phyloP scores from a whole-genome alignment of 164 flowering plant species.

The Aristolochia fimbriata region DNA sequence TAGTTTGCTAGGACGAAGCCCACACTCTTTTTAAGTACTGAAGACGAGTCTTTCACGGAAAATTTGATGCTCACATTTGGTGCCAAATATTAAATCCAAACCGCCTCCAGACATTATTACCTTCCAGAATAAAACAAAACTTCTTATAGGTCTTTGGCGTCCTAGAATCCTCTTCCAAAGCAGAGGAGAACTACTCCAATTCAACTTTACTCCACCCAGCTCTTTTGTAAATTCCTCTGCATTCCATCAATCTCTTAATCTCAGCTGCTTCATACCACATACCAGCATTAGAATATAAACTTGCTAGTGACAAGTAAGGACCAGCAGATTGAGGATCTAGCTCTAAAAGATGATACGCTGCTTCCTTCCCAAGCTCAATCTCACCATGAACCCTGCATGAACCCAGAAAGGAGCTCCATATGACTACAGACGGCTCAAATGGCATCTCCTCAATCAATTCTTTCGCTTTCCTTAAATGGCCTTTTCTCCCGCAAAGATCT shows the following conservation, averaged over 20 bases:
- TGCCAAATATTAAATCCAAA: no score
- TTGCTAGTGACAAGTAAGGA: slow-evolving; percentile 29
- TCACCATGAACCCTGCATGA: slow-evolving; percentile 34
- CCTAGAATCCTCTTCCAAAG: no score
- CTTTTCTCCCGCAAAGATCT: slow-evolving; percentile 39
- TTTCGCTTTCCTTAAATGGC: slow-evolving; percentile 35
- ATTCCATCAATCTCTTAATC: slow-evolving; percentile 24
- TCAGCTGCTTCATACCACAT: slow-evolving; percentile 28
- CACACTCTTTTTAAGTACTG: no score
- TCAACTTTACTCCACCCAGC: slow-evolving; percentile 44
- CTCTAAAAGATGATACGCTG: slow-evolving; percentile 23
- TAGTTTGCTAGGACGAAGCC: no score
- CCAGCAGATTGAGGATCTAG: slow-evolving; percentile 24
- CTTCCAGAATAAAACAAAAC: no score
- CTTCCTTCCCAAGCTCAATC: slow-evolving; percentile 31
- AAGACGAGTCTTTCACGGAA: no score
- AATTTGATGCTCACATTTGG: no score
- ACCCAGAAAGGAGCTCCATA: slow-evolving; percentile 40
- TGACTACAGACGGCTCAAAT: slow-evolving; percentile 27
- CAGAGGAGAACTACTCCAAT: background rate
- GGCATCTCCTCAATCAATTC: slow-evolving; percentile 42
- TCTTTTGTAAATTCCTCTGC: slow-evolving; percentile 20
- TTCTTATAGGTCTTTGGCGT: no score
- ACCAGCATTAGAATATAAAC: slow-evolving; percentile 34
- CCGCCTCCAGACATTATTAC: no score